A percentile compares a stretch with the other conserved stretches of the same genome.
Evolutionary conservation across 2,329 filamentous ascomycete genomes (phyloP).

Genomic region (Cytospora piceae): DNA sequence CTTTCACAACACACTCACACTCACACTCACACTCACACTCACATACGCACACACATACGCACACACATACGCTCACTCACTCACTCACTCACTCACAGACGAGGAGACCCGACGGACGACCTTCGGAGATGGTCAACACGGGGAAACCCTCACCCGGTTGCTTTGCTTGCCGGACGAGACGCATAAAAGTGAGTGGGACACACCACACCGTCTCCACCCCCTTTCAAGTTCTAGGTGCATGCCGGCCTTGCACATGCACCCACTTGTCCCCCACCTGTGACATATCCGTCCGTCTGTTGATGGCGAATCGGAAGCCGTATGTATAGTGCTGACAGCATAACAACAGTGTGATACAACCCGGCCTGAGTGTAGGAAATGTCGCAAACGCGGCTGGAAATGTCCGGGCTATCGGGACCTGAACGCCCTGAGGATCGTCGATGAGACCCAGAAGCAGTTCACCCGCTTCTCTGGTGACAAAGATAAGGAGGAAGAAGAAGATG

Average conservation of each 20-base stretch:
- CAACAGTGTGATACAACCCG: constrained; percentile 29
- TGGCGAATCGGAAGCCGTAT: background rate
- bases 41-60: background rate
- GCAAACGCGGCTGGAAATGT: constrained; percentile 30
- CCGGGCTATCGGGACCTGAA: constrained; percentile 31
- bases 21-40: background rate
- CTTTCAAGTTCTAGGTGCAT: background rate
- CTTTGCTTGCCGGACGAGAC: constrained; percentile 28
- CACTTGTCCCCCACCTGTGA: background rate
- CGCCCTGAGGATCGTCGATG: constrained; percentile 30
- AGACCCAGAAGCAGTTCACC: constrained; percentile 30
- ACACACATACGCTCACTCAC: background rate
- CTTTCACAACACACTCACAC: background rate
- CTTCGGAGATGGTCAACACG: constrained; percentile 29
- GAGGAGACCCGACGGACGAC: background rate
- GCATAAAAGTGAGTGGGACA: constrained; percentile 29
- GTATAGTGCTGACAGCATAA: background rate
- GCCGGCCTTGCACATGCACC: too few species aligned
- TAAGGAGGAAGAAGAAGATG: constrained; percentile 17
- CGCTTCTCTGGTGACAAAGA: constrained; percentile 30
- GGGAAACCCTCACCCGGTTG: constrained; percentile 31
- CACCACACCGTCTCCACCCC: background rate
- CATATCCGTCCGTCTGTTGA: background rate
- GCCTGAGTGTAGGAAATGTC: constrained; percentile 30
- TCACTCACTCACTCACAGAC: background rate